These are phyloP conservation scores for Xylariaceae sp. DNA, from an alignment of 2,329 filamentous ascomycete species.

Conservation along the genomic window DNA sequence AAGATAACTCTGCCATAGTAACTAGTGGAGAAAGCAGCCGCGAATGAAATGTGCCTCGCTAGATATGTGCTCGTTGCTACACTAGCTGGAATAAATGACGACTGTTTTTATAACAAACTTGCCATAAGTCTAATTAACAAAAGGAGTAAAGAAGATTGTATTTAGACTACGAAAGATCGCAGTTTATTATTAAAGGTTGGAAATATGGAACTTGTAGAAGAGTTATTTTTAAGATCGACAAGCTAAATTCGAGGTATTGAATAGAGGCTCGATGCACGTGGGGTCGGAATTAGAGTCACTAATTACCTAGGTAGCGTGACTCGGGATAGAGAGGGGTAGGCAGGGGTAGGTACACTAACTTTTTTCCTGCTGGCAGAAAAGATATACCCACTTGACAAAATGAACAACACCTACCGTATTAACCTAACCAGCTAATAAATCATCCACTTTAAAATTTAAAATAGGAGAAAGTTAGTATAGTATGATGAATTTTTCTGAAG, in stretches of 20 bases:
- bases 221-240: not conserved
- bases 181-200: not conserved
- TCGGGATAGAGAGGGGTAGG: not conserved
- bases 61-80: too few species aligned
- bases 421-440: too few species aligned
- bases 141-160: not conserved
- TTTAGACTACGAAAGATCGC: not conserved
- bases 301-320: not conserved
- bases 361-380: too few species aligned
- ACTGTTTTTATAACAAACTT: not conserved
- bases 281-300: not conserved
- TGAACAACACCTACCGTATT: too few species aligned
- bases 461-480: too few species aligned
- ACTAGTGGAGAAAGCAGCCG: too few species aligned
- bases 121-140: not conserved
- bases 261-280: not conserved
- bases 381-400: too few species aligned
- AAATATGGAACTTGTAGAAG: not conserved
- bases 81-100: too few species aligned
- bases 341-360: not conserved
- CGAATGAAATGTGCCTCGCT: too few species aligned
- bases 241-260: not conserved
- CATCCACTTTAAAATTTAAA: too few species aligned
- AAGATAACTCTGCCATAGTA: too few species aligned
- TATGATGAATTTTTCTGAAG: too few species aligned